phyloP scores from a whole-genome alignment of 176 grass and related monocot species.

The Tillandsia fasciculata region DNA sequence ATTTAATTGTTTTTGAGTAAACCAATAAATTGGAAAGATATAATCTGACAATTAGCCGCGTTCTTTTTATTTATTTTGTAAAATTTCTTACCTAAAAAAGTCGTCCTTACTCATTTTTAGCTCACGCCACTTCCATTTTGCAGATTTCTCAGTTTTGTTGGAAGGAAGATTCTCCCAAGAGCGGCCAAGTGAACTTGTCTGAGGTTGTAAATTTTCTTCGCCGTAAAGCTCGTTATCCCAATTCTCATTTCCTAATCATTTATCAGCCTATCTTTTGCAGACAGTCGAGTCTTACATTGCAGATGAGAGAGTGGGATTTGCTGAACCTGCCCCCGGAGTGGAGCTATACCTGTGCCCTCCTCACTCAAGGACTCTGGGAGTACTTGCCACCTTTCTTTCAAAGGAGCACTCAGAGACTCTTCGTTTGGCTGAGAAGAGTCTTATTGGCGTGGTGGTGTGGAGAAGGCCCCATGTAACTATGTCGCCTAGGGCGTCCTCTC shows the following conservation, averaged over 20 bases:
- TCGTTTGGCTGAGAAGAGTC: neutral
- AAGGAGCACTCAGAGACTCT: slow-evolving; percentile 35
- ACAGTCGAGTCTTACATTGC: slow-evolving; percentile 45
- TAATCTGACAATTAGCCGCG: too few relatives aligned
- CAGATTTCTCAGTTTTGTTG: slow-evolving; percentile 45
- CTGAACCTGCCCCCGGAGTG: slow-evolving; percentile 37
- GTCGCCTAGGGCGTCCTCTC: slow-evolving; percentile 28
- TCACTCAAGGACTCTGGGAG: slow-evolving; percentile 31
- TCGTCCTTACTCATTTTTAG: neutral
- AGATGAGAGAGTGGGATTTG: slow-evolving; percentile 52
- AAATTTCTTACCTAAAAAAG: neutral
- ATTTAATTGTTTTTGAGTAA: too few relatives aligned
- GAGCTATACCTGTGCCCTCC: slow-evolving; percentile 67
- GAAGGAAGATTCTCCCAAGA: slow-evolving; percentile 45
- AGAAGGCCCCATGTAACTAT: slow-evolving; percentile 20
- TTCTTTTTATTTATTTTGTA: neutral
- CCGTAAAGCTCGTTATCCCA: neutral
- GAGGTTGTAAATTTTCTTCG: slow-evolving; percentile 38
- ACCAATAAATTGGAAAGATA: too few relatives aligned
- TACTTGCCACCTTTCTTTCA: slow-evolving; percentile 37
- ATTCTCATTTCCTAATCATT: neutral
- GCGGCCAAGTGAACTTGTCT: slow-evolving; percentile 24
- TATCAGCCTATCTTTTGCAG: slow-evolving; percentile 23
- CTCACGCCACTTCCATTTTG: slow-evolving; percentile 8
- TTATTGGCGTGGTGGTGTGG: slow-evolving; percentile 64